Percentiles rank a stretch among this genome's conserved stretches.
Conservation (phyloP, 352 stramenopile genomes). For the Globisporangium ultimum region DNA sequence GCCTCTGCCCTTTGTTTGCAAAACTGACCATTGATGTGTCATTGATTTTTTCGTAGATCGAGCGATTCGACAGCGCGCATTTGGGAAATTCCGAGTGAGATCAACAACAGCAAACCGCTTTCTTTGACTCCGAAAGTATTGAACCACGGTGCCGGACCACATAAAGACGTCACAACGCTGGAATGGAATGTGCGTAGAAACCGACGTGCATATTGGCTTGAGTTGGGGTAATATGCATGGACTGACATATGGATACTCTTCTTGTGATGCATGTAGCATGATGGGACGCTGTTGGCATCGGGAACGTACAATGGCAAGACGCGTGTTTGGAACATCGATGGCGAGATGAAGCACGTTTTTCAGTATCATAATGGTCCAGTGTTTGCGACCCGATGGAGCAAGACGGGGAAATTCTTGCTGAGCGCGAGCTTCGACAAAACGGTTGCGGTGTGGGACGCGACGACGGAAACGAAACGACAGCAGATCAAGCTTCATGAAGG, state of each 20-base stretch:
- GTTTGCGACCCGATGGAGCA: slow-evolving; percentile 85
- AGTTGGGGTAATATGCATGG: background rate
- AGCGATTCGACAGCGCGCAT: slow-evolving; percentile 94
- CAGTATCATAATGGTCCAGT: slow-evolving; percentile 84
- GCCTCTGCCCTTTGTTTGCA: background rate
- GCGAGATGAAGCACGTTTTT: slow-evolving; percentile 81
- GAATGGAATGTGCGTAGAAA: slow-evolving; percentile 92
- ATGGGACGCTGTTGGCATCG: slow-evolving; percentile 91
- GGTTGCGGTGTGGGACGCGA: slow-evolving; percentile 77
- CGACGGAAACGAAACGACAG: slow-evolving; percentile 90
- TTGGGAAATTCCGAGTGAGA: slow-evolving; percentile 88
- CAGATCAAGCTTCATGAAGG: slow-evolving; percentile 92
- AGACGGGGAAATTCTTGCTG: slow-evolving; percentile 64
- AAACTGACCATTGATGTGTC: background rate
- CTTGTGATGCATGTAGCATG: slow-evolving; percentile 36
- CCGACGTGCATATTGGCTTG: background rate
- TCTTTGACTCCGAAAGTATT: slow-evolving; percentile 49
- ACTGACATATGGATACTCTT: slow-evolving; percentile 19
- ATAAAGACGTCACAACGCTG: slow-evolving; percentile 98
- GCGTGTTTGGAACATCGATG: slow-evolving; percentile 67
- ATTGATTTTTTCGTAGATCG: slow-evolving; percentile 33
- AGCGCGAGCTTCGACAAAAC: slow-evolving; percentile 87
- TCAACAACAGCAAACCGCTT: slow-evolving; percentile 32
- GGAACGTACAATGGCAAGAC: slow-evolving; percentile 95
- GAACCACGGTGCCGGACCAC: slow-evolving; percentile 80